Percentiles rank a stretch among this genome's conserved stretches.
phyloP scores from a whole-genome alignment of 768 basidiomycete genomes.

The Tricholoma sp. region DNA sequence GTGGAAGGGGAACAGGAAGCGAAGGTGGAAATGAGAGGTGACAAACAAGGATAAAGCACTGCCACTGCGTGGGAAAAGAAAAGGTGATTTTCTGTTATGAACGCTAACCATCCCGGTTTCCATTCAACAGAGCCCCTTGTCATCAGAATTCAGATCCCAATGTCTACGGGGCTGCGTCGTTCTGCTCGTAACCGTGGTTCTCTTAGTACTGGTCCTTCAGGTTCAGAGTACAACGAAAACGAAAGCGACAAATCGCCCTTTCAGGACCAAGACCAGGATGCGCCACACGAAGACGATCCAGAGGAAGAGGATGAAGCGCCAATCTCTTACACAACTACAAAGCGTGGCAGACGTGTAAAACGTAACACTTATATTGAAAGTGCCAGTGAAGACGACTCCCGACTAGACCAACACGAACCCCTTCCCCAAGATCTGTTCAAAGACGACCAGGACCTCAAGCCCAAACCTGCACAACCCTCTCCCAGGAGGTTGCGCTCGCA shows the following conservation, averaged over 20 bases:
- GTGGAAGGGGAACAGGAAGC: too few relatives aligned
- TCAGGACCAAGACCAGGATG: slow-evolving; percentile 11
- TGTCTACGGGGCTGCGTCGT: slow-evolving; percentile 24
- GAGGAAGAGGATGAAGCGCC: slow-evolving; percentile 29
- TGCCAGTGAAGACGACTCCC: slow-evolving; percentile 35
- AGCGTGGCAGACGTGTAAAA: slow-evolving; percentile 35
- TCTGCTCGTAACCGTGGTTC: slow-evolving; percentile 24
- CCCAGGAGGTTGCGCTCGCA: slow-evolving; percentile 8
- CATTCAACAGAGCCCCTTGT: slow-evolving; percentile 11
- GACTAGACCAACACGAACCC: slow-evolving; percentile 19
- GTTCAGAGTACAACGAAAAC: slow-evolving; percentile 45
- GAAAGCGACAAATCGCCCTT: slow-evolving; percentile 40
- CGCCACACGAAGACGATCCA: slow-evolving; percentile 19
- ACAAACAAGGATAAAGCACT: slow-evolving; percentile 1
- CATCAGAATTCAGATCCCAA: slow-evolving; percentile 20
- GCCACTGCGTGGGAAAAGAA: neutral
- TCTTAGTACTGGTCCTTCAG: slow-evolving; percentile 30
- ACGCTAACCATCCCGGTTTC: neutral
- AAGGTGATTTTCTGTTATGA: too few relatives aligned
- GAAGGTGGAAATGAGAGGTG: neutral
- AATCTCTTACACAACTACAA: slow-evolving; percentile 21
- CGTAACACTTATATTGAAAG: slow-evolving; percentile 41
- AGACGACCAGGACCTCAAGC: slow-evolving; percentile 7
- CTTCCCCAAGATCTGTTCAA: slow-evolving; percentile 22
- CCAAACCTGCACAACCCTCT: slow-evolving; percentile 17